Base-by-base conservation (phyloP, 139 green algal genomes). In the Monoraphidium neglectum region DNA sequence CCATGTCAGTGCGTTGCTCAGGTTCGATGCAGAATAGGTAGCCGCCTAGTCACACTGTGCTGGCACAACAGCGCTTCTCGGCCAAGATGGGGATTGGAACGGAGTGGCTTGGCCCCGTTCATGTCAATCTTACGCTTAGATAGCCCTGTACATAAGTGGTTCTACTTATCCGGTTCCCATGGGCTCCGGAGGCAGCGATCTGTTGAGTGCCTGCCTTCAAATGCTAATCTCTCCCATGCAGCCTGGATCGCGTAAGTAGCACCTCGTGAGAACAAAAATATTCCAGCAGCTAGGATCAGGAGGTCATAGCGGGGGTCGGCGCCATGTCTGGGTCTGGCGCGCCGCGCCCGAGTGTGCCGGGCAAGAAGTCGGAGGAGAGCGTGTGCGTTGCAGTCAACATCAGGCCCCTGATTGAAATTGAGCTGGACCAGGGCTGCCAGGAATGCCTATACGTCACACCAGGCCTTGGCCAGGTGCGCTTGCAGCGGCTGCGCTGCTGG, bases 361-460 rank as follows among this genome's bases (percentile, higher is more conserved):
- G 26, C 28, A 33, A 65, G 12, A 33, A 70, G 23, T 69, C 81
- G 21, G 68, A 72, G 33, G 72, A 37, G 43, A 66, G 51, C 24
- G 86, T 90, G 1, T 86, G 80, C 56, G 94, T 98, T 2, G 94
- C 93, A 1, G 89, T 98, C 0, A 86, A 98, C 53, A 84, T 98
- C 0, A 77, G 95, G 3, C 95, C 95, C 0, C 76, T 98, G 26
- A 88, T 98, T 18, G 73, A 86, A 0, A 60, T 74, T 1, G 95
- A 98, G 70, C 24, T 86, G 0, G 76, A 87, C 0, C 85, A 94
- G 40, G 90, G 90, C 10, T 96, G 92, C 74, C 70, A 88, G 57
- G 43, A 85, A 2, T 90, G 77, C 51, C 79, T 98, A 3, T 72
- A 65, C 2, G 89, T 96, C 13, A 86, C 83, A 3, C 88, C 90